phyloP scores from a whole-genome alignment of 345 rosid species.

The Ricinus communis region DNA sequence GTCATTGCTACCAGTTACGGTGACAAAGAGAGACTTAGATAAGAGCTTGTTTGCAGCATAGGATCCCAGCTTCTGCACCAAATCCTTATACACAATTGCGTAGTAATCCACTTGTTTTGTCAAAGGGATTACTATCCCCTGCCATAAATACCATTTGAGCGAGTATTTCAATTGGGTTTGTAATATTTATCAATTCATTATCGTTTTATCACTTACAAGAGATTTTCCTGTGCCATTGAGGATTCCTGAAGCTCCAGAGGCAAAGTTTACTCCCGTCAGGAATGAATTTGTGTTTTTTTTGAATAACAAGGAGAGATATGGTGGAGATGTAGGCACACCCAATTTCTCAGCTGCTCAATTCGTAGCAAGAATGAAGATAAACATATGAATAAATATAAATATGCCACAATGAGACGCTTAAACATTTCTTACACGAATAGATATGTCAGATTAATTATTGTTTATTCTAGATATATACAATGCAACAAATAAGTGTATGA shows the following conservation, averaged over 20 bases:
- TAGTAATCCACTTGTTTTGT: slow-evolving; percentile 17
- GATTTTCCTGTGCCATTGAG: slow-evolving; percentile 24
- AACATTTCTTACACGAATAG: too few species aligned
- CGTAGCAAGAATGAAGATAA: not conserved
- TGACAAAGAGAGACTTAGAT: slow-evolving; percentile 48
- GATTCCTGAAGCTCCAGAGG: slow-evolving; percentile 48
- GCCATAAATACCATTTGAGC: not conserved
- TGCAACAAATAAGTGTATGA: too few species aligned
- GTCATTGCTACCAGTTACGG: slow-evolving; percentile 69
- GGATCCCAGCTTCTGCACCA: slow-evolving; percentile 35
- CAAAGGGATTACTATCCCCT: slow-evolving; percentile 30
- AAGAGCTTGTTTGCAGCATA: slow-evolving; percentile 34
- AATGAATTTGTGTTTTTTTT: slow-evolving; percentile 21
- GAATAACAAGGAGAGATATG: slow-evolving; percentile 44
- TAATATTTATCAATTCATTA: not conserved
- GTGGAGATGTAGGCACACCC: slow-evolving; percentile 57
- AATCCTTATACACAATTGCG: not conserved
- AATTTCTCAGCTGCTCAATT: slow-evolving; percentile 52
- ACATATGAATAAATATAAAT: too few species aligned
- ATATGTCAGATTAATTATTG: too few species aligned
- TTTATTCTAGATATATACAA: too few species aligned
- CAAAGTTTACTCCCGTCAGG: slow-evolving; percentile 56
- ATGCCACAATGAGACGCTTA: too few species aligned
- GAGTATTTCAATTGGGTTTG: not conserved
- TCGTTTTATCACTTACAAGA: slow-evolving; percentile 16